Percentiles rank a stretch among this genome's conserved stretches.
Evolutionary conservation across 2,329 filamentous ascomycete genomes (phyloP).

Genomic region (Pseudogymnoascus pannorum): DNA sequence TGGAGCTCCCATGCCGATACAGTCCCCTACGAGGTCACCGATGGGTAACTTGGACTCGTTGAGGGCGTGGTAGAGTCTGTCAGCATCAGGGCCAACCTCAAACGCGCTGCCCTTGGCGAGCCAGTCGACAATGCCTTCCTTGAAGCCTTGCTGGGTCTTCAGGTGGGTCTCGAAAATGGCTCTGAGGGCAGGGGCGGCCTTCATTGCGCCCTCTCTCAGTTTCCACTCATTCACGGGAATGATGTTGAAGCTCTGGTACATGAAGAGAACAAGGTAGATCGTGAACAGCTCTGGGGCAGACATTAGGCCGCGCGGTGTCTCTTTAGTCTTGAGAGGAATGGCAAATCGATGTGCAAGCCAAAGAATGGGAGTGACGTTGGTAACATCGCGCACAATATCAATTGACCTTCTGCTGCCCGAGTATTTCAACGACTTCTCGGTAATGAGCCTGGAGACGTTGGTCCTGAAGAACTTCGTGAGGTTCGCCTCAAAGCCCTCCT

Average conservation of each 20-base stretch:
- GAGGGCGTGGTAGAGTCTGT: slow-evolving; percentile 44
- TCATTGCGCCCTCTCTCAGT: slow-evolving; percentile 37
- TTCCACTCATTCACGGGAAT: slow-evolving; percentile 42
- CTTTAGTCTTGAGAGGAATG: slow-evolving; percentile 55
- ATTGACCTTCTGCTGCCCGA: slow-evolving; percentile 35
- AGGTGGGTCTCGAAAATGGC: slow-evolving; percentile 38
- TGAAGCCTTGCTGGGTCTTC: slow-evolving; percentile 36
- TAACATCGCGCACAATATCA: slow-evolving; percentile 56
- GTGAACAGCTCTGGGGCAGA: slow-evolving; percentile 40
- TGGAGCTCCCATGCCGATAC: slow-evolving; percentile 43
- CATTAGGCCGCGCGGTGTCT: slow-evolving; percentile 48
- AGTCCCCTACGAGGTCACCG: slow-evolving; percentile 39
- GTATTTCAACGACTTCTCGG: slow-evolving; percentile 39
- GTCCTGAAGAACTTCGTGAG: slow-evolving; percentile 37
- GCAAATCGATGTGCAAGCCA: slow-evolving; percentile 47
- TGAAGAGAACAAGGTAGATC: slow-evolving; percentile 37
- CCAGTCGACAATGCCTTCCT: slow-evolving; percentile 38
- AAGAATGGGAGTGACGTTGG: slow-evolving; percentile 54
- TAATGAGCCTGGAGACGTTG: slow-evolving; percentile 38
- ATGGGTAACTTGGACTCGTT: slow-evolving; percentile 38
- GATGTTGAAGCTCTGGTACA: slow-evolving; percentile 48
- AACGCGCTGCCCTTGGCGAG: slow-evolving; percentile 41
- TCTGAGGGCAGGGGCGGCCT: slow-evolving; percentile 33
- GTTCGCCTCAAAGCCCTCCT: slow-evolving; percentile 37
- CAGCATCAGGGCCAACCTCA: slow-evolving; percentile 42